Evolutionary conservation across 192 early-diverging fungal genomes (phyloP).

Genomic region (Irineochytrium annulatum): DNA sequence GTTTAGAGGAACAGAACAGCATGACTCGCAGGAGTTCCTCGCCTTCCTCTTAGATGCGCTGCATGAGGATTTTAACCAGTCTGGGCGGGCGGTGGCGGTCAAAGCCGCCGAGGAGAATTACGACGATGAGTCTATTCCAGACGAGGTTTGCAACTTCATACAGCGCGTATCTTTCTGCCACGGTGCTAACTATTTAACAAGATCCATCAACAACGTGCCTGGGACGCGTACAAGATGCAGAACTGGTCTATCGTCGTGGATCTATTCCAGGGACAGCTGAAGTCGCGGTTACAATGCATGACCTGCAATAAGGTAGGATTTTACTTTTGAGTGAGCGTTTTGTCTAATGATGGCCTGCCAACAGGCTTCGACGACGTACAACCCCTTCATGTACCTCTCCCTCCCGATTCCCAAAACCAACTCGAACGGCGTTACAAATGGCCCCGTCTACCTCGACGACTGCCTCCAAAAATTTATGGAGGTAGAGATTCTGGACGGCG

Average conservation of each 20-base stretch:
- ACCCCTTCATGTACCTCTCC: slow-evolving; percentile 86
- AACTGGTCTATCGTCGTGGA: slow-evolving; percentile 85
- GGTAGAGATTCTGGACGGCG: slow-evolving; percentile 81
- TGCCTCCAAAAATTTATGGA: slow-evolving; percentile 85
- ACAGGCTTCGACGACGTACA: slow-evolving; percentile 79
- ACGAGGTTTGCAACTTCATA: slow-evolving; percentile 29
- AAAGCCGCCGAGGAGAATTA: slow-evolving; percentile 35
- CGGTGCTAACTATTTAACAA: neutral
- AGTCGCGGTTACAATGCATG: slow-evolving; percentile 62
- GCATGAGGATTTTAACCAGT: slow-evolving; percentile 87
- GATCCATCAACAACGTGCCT: slow-evolving; percentile 44
- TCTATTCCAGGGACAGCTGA: slow-evolving; percentile 84
- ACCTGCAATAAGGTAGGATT: slow-evolving; percentile 58
- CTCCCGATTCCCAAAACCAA: slow-evolving; percentile 73
- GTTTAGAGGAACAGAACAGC: slow-evolving; percentile 87
- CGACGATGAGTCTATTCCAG: slow-evolving; percentile 64
- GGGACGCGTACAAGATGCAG: slow-evolving; percentile 66
- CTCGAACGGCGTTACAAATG: slow-evolving; percentile 29
- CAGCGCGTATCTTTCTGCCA: neutral
- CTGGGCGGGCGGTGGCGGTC: slow-evolving; percentile 34
- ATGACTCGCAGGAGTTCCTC: slow-evolving; percentile 96
- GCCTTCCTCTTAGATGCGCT: slow-evolving; percentile 82
- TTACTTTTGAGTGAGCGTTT: neutral
- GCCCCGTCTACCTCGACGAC: slow-evolving; percentile 65
- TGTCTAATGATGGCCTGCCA: too few species aligned